Evolutionary conservation across 106 monocot species (phyloP).

Genomic region (Triglochin maritima): DNA sequence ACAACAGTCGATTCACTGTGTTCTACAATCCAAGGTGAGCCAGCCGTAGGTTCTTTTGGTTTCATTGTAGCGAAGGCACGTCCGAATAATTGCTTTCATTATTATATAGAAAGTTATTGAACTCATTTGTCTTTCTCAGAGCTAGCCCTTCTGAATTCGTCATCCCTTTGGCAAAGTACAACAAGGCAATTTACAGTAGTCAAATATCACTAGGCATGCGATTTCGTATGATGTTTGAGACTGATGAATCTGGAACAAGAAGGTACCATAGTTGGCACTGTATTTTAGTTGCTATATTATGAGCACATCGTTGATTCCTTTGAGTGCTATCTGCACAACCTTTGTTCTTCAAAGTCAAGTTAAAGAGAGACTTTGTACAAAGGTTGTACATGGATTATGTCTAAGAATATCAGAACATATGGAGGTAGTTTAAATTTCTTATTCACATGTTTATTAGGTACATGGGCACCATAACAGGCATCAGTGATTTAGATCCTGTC

Average conservation of each 20-base stretch:
- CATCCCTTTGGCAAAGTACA: conserved; percentile 24
- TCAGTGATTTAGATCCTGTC: conserved; percentile 26
- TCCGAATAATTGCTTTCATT: not conserved
- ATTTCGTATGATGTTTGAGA: conserved; percentile 31
- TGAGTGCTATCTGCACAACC: no score
- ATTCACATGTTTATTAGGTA: not conserved
- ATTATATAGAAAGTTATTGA: not conserved
- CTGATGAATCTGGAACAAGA: conserved; percentile 21
- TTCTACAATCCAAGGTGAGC: conserved; percentile 27
- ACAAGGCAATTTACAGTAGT: conserved; percentile 18
- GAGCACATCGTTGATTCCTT: no score
- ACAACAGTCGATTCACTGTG: conserved; percentile 27
- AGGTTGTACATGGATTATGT: no score
- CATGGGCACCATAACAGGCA: conserved; percentile 29
- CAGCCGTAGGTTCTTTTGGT: not conserved
- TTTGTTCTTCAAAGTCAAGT: no score
- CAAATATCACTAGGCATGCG: conserved; percentile 30
- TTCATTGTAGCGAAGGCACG: not conserved
- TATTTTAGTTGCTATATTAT: no score
- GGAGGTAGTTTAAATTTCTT: not conserved
- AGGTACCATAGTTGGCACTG: not conserved
- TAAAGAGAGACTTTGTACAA: no score
- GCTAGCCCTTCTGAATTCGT: conserved; percentile 30
- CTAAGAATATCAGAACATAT: not conserved
- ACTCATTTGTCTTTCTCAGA: conserved; percentile 3